Percentiles rank a stretch among this genome's conserved stretches.
phyloP scores from a whole-genome alignment of 1,139 yeast genomes.

The Magnusiomyces clavatus region DNA sequence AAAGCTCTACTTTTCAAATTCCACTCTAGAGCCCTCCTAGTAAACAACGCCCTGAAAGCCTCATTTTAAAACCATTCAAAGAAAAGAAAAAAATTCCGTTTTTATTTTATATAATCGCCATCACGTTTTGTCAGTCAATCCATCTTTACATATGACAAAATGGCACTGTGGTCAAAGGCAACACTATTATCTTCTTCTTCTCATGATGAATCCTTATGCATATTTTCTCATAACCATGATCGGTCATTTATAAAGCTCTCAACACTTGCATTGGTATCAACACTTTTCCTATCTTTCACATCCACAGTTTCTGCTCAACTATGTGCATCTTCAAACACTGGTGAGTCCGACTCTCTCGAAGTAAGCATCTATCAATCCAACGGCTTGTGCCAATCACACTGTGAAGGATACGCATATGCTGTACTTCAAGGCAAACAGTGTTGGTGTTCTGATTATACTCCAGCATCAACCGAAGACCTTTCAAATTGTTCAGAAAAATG shows the following conservation, averaged over 20 bases:
- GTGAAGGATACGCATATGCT: slow-evolving; percentile 50
- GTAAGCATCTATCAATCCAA: slow-evolving; percentile 41
- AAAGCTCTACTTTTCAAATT: too few species aligned
- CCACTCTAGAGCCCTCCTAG: too few species aligned
- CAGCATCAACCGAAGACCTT: slow-evolving; percentile 33
- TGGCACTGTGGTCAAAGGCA: too few species aligned
- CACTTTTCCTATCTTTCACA: neutral
- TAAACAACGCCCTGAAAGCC: too few species aligned
- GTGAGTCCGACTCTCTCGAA: slow-evolving; percentile 22
- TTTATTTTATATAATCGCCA: neutral
- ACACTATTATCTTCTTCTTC: too few species aligned
- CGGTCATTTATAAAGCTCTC: slow-evolving; percentile 2
- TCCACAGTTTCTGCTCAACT: slow-evolving; percentile 18
- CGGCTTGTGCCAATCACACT: slow-evolving; percentile 46
- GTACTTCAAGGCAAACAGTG: slow-evolving; percentile 46
- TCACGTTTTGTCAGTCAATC: neutral
- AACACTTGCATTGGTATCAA: neutral
- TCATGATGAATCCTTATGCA: neutral
- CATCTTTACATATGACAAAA: neutral
- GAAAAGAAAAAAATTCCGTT: too few species aligned
- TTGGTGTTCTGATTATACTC: slow-evolving; percentile 54
- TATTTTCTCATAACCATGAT: neutral
- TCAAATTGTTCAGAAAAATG: slow-evolving; percentile 42
- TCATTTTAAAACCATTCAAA: too few species aligned
- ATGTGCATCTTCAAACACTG: slow-evolving; percentile 45